Conservation (phyloP, 31 red algal genomes). For the Endocladia muricata region DNA sequence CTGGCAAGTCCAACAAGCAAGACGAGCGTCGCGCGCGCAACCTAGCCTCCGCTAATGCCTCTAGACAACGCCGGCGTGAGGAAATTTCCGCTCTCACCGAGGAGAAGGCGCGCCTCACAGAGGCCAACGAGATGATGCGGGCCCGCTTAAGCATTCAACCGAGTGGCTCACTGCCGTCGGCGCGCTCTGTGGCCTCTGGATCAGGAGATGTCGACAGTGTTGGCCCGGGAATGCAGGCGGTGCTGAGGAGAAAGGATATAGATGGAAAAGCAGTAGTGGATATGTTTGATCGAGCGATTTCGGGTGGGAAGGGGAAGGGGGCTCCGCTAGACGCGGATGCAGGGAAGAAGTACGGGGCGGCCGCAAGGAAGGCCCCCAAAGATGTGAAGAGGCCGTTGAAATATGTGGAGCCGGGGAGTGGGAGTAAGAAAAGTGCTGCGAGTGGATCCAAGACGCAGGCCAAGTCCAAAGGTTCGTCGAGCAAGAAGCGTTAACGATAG, state of each 20-base stretch:
- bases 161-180: slow-evolving; percentile 16
- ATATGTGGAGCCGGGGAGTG: background rate
- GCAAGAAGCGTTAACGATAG: too few relatives aligned
- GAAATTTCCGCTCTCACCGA: slow-evolving; percentile 39
- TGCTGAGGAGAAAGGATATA: slow-evolving; percentile 29
- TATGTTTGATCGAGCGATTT: slow-evolving; percentile 47
- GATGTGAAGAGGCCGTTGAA: slow-evolving; percentile 18
- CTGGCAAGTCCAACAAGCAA: slow-evolving; percentile 5
- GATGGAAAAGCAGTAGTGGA: slow-evolving; percentile 41
- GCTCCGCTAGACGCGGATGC: slow-evolving; percentile 50
- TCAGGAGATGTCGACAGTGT: slow-evolving; percentile 1
- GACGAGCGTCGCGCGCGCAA: slow-evolving; percentile 57
- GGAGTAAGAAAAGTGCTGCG: background rate
- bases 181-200: background rate
- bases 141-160: slow-evolving; percentile 35
- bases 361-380: slow-evolving; percentile 8
- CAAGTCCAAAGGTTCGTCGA: too few relatives aligned
- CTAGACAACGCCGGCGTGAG: slow-evolving; percentile 45
- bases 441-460: background rate
- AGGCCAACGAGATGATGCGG: slow-evolving; percentile 45
- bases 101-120: slow-evolving; percentile 47
- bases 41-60: slow-evolving; percentile 60
- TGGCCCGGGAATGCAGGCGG: slow-evolving; percentile 36
- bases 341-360: slow-evolving; percentile 4
- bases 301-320: slow-evolving; percentile 29